Evolutionary conservation across 345 rosid species (phyloP), one percentile per base, ranked within the genome.

Genomic region (Hibiscus syriacus): DNA sequence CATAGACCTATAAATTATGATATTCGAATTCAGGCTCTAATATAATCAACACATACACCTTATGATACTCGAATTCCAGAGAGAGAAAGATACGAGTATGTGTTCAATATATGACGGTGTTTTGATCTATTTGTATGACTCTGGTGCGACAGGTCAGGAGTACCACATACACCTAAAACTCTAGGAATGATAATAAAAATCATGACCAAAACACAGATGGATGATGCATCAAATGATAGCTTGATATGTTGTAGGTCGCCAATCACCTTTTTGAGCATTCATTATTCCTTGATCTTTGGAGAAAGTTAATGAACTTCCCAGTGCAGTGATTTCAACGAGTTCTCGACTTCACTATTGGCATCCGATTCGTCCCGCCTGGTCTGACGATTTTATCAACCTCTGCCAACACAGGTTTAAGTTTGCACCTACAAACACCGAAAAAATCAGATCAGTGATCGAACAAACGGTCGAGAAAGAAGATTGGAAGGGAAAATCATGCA

Each of bases 51-150:
- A n/a, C n/a, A n/a, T n/a, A n/a, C n/a, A n/a, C n/a, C n/a, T n/a
- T n/a, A n/a, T n/a, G n/a, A 48, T 45, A 4, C 2, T 45, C 50
- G 6, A 45, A 45, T 6, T 45, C 6, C 7, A 45, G 17, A 4
- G 17, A 41, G 3, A 12, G 19, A 13, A 13, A 45, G 49, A 41
- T 12, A 45, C 6, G 7, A 45, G 49, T 14, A 41, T 45, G 14
- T 16, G 19, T 45, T 4, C 17, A 13, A 45, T 14, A 45, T 14
- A 2, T 6, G 17, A 6, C 6, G 5, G 52, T 4, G 52, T 6
- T n/a, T 19, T 89, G 96, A 92, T 89, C 93, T 84, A 86, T 92
- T 86, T 88, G 89, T 32, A 84, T 89, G 86, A 89, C 89, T 89
- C 92, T 87, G 12, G 16, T n/a, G n/a, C n/a, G n/a, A n/a, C n/a